phyloP scores from a whole-genome alignment of 148 eudicot species.

The Fallopia convolvulus region DNA sequence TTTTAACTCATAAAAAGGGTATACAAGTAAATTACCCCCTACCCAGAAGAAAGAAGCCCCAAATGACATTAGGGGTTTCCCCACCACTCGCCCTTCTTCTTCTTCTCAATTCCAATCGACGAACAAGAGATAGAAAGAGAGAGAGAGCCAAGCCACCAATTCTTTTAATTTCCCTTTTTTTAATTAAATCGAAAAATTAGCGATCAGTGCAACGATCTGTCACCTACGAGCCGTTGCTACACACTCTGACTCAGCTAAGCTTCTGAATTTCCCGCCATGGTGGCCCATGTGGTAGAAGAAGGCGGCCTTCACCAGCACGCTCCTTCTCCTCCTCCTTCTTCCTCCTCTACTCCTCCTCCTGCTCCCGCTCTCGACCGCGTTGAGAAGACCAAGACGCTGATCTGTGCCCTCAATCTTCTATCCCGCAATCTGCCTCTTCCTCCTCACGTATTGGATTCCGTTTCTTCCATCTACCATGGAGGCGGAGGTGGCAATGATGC shows the following conservation, averaged over 20 bases:
- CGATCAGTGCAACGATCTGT: not conserved
- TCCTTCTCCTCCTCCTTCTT: not conserved
- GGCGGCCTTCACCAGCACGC: not conserved
- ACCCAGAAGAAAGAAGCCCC: constrained; percentile 1
- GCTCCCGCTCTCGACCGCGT: constrained; percentile 20
- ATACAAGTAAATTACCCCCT: not conserved
- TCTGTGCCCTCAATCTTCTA: constrained; percentile 83
- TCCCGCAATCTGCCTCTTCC: constrained; percentile 94
- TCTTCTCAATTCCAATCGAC: not conserved
- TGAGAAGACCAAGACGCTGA: constrained; percentile 70
- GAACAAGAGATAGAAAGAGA: constrained; percentile 11
- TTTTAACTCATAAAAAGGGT: not conserved
- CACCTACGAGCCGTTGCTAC: constrained; percentile 7
- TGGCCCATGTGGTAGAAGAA: constrained; percentile 1
- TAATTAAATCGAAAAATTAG: not conserved
- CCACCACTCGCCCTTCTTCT: not conserved
- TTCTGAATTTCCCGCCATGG: constrained; percentile 13
- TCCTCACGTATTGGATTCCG: constrained; percentile 50
- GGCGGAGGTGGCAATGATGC: constrained; percentile 6
- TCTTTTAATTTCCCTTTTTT: not conserved
- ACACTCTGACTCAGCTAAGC: not conserved
- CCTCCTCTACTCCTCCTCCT: constrained; percentile 9
- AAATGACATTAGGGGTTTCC: constrained; percentile 10
- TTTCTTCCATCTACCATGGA: constrained; percentile 49
- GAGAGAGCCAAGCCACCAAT: constrained; percentile 1